phyloP scores from a whole-genome alignment of 257 asterid species.

The Scutellaria baicalensis region DNA sequence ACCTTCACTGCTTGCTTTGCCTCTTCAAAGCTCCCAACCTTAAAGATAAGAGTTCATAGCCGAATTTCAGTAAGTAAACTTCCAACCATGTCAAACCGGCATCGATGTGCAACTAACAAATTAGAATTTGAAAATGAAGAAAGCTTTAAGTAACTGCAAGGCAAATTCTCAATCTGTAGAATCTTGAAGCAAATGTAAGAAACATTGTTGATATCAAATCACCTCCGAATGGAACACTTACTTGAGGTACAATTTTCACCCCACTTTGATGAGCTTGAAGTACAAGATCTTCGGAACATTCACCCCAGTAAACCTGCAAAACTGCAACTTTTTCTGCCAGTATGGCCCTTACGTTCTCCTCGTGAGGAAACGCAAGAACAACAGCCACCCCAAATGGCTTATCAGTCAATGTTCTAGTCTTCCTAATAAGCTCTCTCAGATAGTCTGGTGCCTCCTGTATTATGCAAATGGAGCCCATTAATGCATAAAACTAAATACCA shows the following conservation, averaged over 20 bases:
- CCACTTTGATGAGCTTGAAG: conserved; percentile 74
- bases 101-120: neutral
- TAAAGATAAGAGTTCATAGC: neutral
- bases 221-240: conserved; percentile 16
- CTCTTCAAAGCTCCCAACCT: conserved; percentile 84
- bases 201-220: neutral
- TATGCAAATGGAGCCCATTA: conserved; percentile 8
- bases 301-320: conserved; percentile 86
- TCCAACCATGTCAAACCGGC: neutral
- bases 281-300: conserved; percentile 54
- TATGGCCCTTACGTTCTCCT: conserved; percentile 67
- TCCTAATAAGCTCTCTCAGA: conserved; percentile 58
- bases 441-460: conserved; percentile 85
- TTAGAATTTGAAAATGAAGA: neutral
- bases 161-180: neutral
- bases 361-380: conserved; percentile 81
- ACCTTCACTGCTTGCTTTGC: conserved; percentile 59
- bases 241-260: conserved; percentile 79
- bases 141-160: neutral
- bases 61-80: neutral
- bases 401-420: conserved; percentile 67
- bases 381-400: conserved; percentile 88
- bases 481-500: neutral
- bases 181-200: neutral
- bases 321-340: conserved; percentile 86